Evolutionary conservation across 257 asterid genomes (phyloP).

Genomic region (Solanum piurae): DNA sequence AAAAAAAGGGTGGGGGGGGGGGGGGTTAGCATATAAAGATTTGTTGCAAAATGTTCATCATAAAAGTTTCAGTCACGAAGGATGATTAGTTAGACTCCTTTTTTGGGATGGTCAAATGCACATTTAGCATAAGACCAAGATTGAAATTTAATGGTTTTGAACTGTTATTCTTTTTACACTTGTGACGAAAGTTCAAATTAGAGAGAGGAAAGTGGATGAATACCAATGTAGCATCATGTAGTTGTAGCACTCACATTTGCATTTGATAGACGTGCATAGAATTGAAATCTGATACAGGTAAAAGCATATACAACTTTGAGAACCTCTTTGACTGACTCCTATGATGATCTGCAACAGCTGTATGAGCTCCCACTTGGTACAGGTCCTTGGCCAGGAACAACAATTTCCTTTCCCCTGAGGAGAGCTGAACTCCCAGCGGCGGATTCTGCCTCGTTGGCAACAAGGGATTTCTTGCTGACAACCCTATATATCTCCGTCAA

Average conservation of each 20-base stretch:
- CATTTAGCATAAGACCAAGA: not conserved
- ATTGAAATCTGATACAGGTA: not conserved
- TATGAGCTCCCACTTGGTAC: conserved; percentile 33
- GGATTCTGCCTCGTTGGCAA: conserved; percentile 61
- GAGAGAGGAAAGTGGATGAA: not conserved
- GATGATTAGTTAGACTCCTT: not conserved
- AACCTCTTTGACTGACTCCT: not conserved
- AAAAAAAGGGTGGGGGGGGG: too few relatives aligned
- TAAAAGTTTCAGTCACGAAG: not conserved
- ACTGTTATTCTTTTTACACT: not conserved
- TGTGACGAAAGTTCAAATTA: not conserved
- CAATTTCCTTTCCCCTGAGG: conserved; percentile 60
- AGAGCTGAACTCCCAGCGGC: conserved; percentile 65
- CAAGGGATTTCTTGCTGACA: conserved; percentile 66
- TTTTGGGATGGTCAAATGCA: not conserved
- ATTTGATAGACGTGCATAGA: not conserved
- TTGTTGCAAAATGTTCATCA: not conserved
- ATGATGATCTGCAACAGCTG: conserved; percentile 59
- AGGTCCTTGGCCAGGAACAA: conserved; percentile 59
- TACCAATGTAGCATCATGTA: not conserved
- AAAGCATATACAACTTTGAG: not conserved
- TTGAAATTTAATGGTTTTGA: not conserved
- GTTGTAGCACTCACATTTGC: not conserved
- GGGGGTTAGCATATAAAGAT: not conserved
- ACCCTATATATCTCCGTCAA: conserved; percentile 69